Evolutionary conservation across 2,329 filamentous ascomycete genomes (phyloP).

Genomic region (Setomelanomma holmii): DNA sequence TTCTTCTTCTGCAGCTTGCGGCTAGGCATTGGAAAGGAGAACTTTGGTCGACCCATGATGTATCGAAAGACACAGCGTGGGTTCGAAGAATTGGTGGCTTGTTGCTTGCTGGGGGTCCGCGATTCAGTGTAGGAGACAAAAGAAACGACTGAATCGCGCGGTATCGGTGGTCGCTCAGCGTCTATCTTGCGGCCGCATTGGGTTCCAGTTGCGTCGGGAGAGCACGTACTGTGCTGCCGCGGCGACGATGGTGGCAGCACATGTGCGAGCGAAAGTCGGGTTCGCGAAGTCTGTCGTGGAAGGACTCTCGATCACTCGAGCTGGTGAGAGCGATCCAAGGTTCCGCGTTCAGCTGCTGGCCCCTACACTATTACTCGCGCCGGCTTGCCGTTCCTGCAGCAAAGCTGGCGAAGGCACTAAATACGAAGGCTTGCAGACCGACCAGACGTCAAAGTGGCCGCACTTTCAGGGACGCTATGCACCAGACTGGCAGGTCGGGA

Average conservation of each 20-base stretch:
- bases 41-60: constrained; percentile 44
- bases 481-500: background rate
- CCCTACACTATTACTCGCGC: constrained; percentile 20
- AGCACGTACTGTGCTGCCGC: constrained; percentile 18
- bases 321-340: constrained; percentile 6
- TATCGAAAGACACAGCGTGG: constrained; percentile 10
- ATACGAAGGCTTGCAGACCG: background rate
- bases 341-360: constrained; percentile 21
- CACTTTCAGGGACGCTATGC: background rate
- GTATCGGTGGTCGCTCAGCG: constrained; percentile 9
- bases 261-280: constrained; percentile 4
- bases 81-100: constrained; percentile 29
- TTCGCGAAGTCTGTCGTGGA: constrained; percentile 12
- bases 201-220: constrained; percentile 13
- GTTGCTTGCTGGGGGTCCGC: constrained; percentile 26
- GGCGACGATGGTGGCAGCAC: constrained; percentile 11
- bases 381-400: constrained; percentile 21
- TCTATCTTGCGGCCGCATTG: constrained; percentile 12
- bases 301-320: constrained; percentile 5
- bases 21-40: constrained; percentile 48
- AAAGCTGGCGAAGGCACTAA: constrained; percentile 1
- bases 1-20: constrained; percentile 27
- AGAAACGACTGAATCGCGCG: constrained; percentile 34
- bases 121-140: constrained; percentile 34
- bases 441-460: background rate